Evolutionary conservation across 371 early-diverging fungal species (phyloP), one percentile per base, ranked within the genome.

Genomic region (Mucor circinelloides): DNA sequence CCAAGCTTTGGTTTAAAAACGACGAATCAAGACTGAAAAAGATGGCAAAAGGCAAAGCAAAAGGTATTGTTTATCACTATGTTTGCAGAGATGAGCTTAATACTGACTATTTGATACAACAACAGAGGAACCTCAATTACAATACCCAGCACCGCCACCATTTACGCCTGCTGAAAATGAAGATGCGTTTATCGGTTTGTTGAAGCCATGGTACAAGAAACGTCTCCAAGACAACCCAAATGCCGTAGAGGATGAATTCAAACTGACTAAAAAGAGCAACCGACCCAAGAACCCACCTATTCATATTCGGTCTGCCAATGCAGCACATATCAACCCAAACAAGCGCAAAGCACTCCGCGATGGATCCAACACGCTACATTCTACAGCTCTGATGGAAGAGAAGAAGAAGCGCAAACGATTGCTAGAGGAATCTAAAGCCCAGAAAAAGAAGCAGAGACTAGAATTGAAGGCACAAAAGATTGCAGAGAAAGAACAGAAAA

Each of bases 121-220:
- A 27, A 55, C n/a, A 30, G 36, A 34, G 50, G 62, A 61, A 50
- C 62, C 54, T 25, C 59, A 52, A 21, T 55, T 76, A 21, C 78
- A 82, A 19, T 82, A 87, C 48, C 75, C 82, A 21, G 80, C 84
- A 0, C 87, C 90, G 1, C 81, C 84, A 7, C 79, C 85, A 8
- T 95, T 92, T 79, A 56, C 76, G 10, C 89, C 92, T 1, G 66
- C 92, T 21, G 68, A 75, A 3, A 71, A 70, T 1, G 70, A 86
- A 0, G 63, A 73, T 5, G 72, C 80, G 10, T 85, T 90, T 8
- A 90, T 95, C 59, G 92, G 92, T 6, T 71, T 95, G 21, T 67
- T 95, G 54, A 78, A 81, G 27, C 80, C 83, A 17, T 89, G 90
- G 65, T 90, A 92, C 60, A 68, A 74, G 38, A 75, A 83, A 70